A percentile compares a stretch with the other conserved stretches of the same genome.
Conservation (phyloP, 176 grass and related monocot species). For the Bromus sterilis region DNA sequence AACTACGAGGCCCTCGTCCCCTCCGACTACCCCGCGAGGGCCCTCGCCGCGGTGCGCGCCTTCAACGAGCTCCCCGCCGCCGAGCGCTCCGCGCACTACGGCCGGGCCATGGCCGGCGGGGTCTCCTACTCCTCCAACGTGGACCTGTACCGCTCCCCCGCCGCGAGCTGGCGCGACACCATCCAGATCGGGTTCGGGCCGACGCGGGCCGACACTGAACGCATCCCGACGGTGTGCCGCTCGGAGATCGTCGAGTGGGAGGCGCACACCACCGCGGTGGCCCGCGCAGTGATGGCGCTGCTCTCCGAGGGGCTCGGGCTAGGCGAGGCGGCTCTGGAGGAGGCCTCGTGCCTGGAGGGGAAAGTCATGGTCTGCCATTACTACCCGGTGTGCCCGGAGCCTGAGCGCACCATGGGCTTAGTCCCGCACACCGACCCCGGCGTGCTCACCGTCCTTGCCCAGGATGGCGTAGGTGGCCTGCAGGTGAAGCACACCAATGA, state of each 20-base stretch:
- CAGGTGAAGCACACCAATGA: conserved; percentile 60
- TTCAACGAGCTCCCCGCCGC: conserved; percentile 60
- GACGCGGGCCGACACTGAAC: conserved; percentile 18
- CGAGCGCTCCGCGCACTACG: conserved; percentile 56
- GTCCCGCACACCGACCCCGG: conserved; percentile 75
- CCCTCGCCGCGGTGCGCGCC: conserved; percentile 54
- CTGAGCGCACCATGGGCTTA: conserved; percentile 60
- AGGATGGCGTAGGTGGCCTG: conserved; percentile 63
- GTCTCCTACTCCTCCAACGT: conserved; percentile 76
- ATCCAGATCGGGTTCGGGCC: conserved; percentile 48
- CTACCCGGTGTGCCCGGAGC: conserved; percentile 85
- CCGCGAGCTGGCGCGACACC: conserved; percentile 91
- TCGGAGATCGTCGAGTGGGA: conserved; percentile 56
- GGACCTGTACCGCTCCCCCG: conserved; percentile 48
- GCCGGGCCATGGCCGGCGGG: conserved; percentile 40
- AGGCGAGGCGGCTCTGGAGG: conserved; percentile 4
- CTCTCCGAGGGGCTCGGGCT: conserved; percentile 60
- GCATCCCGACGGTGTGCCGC: conserved; percentile 55
- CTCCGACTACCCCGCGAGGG: conserved; percentile 10
- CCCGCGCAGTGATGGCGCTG: conserved; percentile 32
- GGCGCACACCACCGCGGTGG: conserved; percentile 30
- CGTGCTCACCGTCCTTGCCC: conserved; percentile 59
- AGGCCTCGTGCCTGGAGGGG: conserved; percentile 40
- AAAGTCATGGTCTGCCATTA: conserved; percentile 77
- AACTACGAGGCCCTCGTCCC: conserved; percentile 49